A percentile compares a stretch with the other conserved stretches of the same genome.
Conservation (phyloP, 192 early-diverging fungal genomes). For the Geranomyces michiganensis region DNA sequence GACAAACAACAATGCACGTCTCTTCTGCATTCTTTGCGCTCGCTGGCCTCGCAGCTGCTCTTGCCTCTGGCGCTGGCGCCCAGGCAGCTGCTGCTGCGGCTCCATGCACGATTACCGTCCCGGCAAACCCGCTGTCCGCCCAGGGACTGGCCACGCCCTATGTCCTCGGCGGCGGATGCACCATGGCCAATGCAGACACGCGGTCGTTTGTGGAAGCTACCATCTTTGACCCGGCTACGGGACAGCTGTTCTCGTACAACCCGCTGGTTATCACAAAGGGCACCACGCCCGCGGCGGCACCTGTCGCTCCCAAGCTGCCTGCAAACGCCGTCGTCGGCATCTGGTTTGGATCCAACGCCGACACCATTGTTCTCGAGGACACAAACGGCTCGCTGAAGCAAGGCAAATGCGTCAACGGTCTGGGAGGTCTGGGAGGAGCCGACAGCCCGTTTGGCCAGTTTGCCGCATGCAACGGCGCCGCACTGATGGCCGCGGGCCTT, state of each 20-base stretch:
- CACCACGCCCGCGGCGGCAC: slow-evolving; percentile 32
- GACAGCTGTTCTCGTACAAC: slow-evolving; percentile 37
- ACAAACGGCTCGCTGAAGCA: slow-evolving; percentile 29
- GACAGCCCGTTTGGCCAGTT: slow-evolving; percentile 43
- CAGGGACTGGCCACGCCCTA: slow-evolving; percentile 36
- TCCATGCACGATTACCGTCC: slow-evolving; percentile 4
- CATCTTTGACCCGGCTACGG: slow-evolving; percentile 38
- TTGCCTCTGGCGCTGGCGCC: background rate
- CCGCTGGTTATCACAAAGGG: slow-evolving; percentile 46
- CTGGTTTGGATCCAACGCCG: slow-evolving; percentile 49
- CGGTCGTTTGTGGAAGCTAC: slow-evolving; percentile 40
- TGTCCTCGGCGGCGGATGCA: slow-evolving; percentile 15
- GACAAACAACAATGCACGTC: background rate
- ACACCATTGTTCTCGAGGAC: slow-evolving; percentile 36
- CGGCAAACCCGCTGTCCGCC: slow-evolving; percentile 33
- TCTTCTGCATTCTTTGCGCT: background rate
- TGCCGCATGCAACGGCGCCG: slow-evolving; percentile 45
- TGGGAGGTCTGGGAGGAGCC: no score
- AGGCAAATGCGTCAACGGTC: slow-evolving; percentile 45
- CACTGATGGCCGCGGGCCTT: slow-evolving; percentile 38
- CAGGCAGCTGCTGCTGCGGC: background rate
- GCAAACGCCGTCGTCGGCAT: slow-evolving; percentile 37
- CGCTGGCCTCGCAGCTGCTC: background rate
- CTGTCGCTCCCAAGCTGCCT: slow-evolving; percentile 40
- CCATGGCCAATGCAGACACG: slow-evolving; percentile 3